Percentiles rank a stretch among this genome's conserved stretches.
Conservation (phyloP, 768 basidiomycete species). For the Podaxis sp. region DNA sequence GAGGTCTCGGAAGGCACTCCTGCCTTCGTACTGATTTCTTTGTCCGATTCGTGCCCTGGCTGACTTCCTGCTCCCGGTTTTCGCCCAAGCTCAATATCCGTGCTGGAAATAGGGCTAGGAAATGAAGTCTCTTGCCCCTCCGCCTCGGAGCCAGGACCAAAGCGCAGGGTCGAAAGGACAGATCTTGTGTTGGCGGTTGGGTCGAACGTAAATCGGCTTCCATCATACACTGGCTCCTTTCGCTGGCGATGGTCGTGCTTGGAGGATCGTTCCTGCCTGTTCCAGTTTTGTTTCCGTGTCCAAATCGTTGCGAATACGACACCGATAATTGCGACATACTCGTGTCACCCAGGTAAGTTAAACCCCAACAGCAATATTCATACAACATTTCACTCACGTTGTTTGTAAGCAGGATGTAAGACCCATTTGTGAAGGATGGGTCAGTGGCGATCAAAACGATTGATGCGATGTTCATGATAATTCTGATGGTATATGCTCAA, state of each 20-base stretch:
- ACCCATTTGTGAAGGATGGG: slow-evolving; percentile 18
- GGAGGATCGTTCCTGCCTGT: slow-evolving; percentile 4
- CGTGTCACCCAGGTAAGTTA: neutral
- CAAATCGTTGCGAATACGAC: slow-evolving; percentile 33
- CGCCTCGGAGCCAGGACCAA: neutral
- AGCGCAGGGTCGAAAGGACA: neutral
- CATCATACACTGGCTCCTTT: neutral
- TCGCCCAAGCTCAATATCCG: neutral
- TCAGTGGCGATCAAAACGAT: slow-evolving; percentile 24
- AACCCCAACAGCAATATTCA: neutral
- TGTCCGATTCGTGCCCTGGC: neutral
- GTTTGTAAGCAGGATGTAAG: slow-evolving; percentile 15
- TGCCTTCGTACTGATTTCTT: neutral
- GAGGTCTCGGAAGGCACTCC: neutral
- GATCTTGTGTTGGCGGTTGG: neutral
- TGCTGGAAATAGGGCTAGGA: neutral
- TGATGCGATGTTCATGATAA: slow-evolving; percentile 28
- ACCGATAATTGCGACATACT: slow-evolving; percentile 29
- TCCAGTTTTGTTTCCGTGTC: slow-evolving; percentile 20
- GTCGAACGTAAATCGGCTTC: neutral
- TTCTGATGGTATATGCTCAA: neutral
- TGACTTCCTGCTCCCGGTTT: neutral
- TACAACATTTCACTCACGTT: slow-evolving; percentile 17
- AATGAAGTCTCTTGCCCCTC: neutral
- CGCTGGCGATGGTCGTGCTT: neutral